A percentile compares a stretch with the other conserved stretches of the same genome.
phyloP scores from a whole-genome alignment of 306 rosid species.

The Nissolia schottii region DNA sequence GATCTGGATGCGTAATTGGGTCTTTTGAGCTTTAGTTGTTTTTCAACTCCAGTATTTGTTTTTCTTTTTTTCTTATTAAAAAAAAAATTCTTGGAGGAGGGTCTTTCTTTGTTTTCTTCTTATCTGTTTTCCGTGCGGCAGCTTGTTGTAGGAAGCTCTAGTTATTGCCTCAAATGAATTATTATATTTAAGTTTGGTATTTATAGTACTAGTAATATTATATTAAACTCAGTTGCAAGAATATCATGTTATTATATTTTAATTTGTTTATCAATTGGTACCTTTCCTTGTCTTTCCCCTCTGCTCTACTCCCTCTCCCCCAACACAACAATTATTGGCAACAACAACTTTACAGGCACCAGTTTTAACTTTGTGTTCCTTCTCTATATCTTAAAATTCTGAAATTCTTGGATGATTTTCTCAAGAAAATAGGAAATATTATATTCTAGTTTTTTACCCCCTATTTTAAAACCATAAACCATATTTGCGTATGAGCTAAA shows the following conservation, averaged over 20 bases:
- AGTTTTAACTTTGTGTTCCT: neutral
- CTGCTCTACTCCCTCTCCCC: neutral
- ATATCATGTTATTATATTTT: neutral
- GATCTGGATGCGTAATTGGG: neutral
- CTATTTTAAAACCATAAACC: neutral
- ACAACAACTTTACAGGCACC: neutral
- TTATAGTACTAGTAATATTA: neutral
- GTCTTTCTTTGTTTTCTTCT: neutral
- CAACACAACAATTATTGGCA: neutral
- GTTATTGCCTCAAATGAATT: neutral
- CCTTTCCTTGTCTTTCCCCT: neutral
- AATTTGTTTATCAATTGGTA: neutral
- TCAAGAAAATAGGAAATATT: neutral
- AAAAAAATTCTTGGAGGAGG: neutral
- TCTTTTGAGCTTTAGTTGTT: neutral
- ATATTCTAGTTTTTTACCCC: neutral
- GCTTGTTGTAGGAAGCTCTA: neutral
- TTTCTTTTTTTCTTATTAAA: too few species aligned
- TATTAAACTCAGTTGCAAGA: neutral
- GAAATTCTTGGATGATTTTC: neutral
- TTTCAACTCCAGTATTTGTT: neutral
- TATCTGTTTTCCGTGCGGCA: neutral
- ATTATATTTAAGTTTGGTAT: neutral
- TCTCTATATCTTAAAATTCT: neutral
- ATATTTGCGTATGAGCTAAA: conserved; percentile 4